Percentiles rank a stretch among this genome's conserved stretches.
phyloP scores from a whole-genome alignment of 2,329 filamentous ascomycete species.

The Dothideomycetes sp. region DNA sequence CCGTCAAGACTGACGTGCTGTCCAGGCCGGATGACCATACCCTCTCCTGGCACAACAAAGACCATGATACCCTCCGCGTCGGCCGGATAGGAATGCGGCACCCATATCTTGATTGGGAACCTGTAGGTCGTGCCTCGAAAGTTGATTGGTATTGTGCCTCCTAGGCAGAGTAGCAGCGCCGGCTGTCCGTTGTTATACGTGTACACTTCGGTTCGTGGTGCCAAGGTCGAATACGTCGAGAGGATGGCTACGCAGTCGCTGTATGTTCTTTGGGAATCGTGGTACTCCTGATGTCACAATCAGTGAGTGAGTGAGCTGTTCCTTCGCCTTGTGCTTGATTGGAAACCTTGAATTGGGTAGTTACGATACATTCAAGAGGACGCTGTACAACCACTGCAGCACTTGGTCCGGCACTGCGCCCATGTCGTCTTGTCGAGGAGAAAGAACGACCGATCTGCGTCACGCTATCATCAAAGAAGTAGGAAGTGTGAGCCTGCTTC shows the following conservation, averaged over 20 bases:
- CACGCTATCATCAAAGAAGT: no score
- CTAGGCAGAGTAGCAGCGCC: conserved; percentile 75
- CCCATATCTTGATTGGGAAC: conserved; percentile 87
- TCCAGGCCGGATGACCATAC: conserved; percentile 82
- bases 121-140: conserved; percentile 85
- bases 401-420: conserved; percentile 75
- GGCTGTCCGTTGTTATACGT: conserved; percentile 85
- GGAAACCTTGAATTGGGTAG: no score
- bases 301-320: conserved; percentile 13
- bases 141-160: conserved; percentile 79
- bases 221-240: conserved; percentile 67
- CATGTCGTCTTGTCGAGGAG: no score
- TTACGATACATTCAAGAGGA: conserved; percentile 43
- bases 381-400: conserved; percentile 90
- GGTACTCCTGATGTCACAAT: conserved; percentile 64
- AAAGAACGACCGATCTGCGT: no score
- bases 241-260: conserved; percentile 80
- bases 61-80: conserved; percentile 75
- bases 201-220: conserved; percentile 87
- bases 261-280: conserved; percentile 86
- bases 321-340: no score
- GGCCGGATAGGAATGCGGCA: conserved; percentile 80
- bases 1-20: conserved; percentile 94
- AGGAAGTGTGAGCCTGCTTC: no score
- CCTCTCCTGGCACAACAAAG: conserved; percentile 80